Percentiles rank a stretch among this genome's conserved stretches.
These are phyloP conservation scores for Quercus tomentella DNA, from an alignment of 331 rosid species.

Conservation along the genomic window DNA sequence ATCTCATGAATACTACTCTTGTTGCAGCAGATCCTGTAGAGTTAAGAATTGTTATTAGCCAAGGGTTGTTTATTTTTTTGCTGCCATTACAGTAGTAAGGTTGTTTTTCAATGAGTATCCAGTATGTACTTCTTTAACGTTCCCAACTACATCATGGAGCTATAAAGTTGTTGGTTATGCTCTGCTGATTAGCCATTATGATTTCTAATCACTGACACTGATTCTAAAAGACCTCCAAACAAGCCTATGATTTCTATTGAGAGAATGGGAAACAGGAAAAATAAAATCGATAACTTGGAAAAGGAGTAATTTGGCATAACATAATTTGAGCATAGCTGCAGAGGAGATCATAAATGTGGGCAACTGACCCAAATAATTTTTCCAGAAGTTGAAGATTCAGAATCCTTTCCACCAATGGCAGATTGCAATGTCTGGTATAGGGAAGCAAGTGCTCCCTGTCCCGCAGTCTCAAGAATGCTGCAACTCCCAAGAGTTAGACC, in stretches of 20 bases:
- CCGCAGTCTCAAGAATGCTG: constrained; percentile 89
- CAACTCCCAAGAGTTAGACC: constrained; percentile 77
- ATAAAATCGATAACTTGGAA: neutral
- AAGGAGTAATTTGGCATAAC: neutral
- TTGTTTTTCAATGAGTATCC: neutral
- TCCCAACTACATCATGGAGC: neutral
- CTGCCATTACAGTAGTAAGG: neutral
- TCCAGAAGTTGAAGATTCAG: constrained; percentile 56
- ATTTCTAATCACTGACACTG: neutral
- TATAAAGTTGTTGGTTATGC: neutral
- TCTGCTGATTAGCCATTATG: neutral
- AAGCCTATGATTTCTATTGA: neutral
- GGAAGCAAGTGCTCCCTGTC: constrained; percentile 63
- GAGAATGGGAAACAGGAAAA: neutral
- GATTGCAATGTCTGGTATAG: constrained; percentile 63
- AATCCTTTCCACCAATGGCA: constrained; percentile 41
- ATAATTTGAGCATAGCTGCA: neutral
- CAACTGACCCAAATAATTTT: constrained; percentile 70
- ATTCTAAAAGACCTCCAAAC: neutral
- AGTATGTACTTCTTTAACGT: neutral
- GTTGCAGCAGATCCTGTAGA: neutral
- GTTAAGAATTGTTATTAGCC: neutral
- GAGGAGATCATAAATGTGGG: constrained; percentile 3
- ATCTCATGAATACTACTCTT: neutral
- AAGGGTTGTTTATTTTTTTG: neutral